Evolutionary conservation across 2,329 filamentous ascomycete species (phyloP).

Genomic region (Clonostachys rosea): DNA sequence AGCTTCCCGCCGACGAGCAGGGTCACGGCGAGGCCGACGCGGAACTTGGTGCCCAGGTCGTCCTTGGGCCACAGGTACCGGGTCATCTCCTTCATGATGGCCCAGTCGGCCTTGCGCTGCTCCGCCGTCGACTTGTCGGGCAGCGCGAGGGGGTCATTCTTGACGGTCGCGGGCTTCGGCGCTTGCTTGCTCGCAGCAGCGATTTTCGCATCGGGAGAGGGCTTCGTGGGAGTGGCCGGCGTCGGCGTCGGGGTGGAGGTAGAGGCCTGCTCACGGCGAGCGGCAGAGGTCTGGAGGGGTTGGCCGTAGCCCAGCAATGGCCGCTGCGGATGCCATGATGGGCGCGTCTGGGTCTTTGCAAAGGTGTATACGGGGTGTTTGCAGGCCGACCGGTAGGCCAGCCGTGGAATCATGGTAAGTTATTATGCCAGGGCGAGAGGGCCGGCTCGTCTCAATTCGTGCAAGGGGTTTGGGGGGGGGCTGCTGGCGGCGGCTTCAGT

Average conservation of each 20-base stretch:
- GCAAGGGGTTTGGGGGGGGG: constrained; percentile 5
- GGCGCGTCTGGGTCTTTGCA: constrained; percentile 13
- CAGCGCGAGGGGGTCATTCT: constrained; percentile 20
- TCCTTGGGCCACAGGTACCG: constrained; percentile 95
- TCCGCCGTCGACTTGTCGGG: constrained; percentile 61
- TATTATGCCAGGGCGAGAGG: too few species aligned
- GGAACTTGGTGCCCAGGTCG: constrained; percentile 65
- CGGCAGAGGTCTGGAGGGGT: constrained; percentile 22
- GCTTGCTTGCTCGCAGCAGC: background rate
- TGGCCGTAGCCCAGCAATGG: constrained; percentile 13
- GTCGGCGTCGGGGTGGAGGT: constrained; percentile 5
- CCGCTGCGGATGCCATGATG: constrained; percentile 18
- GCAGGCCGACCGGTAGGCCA: constrained; percentile 22
- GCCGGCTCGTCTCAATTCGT: background rate
- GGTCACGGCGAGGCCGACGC: constrained; percentile 79
- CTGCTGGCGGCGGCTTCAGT: constrained; percentile 17
- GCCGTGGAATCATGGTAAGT: constrained; percentile 27
- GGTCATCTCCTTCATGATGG: constrained; percentile 97
- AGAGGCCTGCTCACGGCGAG: constrained; percentile 17
- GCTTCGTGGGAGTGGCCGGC: constrained; percentile 5
- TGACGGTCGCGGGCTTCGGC: constrained; percentile 9
- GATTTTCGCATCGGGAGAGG: constrained; percentile 5
- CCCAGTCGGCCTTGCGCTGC: constrained; percentile 96
- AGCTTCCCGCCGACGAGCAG: constrained; percentile 88
- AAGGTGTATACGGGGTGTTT: constrained; percentile 21